A percentile compares a stretch with the other conserved stretches of the same genome.
Evolutionary conservation across 768 basidiomycete genomes (phyloP).

Genomic region (Pleurotus salmoneostramineus): DNA sequence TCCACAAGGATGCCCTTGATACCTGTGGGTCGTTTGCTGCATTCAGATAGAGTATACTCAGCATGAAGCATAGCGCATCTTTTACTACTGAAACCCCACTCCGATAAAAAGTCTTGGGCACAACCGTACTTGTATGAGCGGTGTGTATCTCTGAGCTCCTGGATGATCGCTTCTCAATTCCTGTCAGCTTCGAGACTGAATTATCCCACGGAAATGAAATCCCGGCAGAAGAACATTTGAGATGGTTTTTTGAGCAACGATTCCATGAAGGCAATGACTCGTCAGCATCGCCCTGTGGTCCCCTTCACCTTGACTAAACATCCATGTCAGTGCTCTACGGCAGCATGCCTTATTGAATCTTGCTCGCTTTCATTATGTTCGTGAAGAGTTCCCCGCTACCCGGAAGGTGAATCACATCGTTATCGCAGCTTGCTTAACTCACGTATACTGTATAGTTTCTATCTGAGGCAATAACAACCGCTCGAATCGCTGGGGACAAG

Average conservation of each 20-base stretch:
- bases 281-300: conserved; percentile 36
- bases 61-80: conserved; percentile 30
- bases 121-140: conserved; percentile 53
- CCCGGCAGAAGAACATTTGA: conserved; percentile 63
- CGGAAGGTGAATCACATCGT: conserved; percentile 44
- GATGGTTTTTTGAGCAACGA: conserved; percentile 81
- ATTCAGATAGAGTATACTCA: background rate
- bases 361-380: conserved; percentile 72
- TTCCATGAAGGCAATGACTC: conserved; percentile 81
- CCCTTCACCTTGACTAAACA: background rate
- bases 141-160: conserved; percentile 32
- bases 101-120: conserved; percentile 66
- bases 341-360: conserved; percentile 79
- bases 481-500: conserved; percentile 69
- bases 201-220: conserved; percentile 66
- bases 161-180: background rate
- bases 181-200: conserved; percentile 61
- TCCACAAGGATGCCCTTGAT: conserved; percentile 51
- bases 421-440: background rate
- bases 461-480: conserved; percentile 73
- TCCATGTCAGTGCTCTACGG: conserved; percentile 56
- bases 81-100: conserved; percentile 57
- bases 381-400: conserved; percentile 64
- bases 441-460: conserved; percentile 45
- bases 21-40: conserved; percentile 27